Conservation (phyloP, 164 flowering plant species). For the Warburgia ugandensis region DNA sequence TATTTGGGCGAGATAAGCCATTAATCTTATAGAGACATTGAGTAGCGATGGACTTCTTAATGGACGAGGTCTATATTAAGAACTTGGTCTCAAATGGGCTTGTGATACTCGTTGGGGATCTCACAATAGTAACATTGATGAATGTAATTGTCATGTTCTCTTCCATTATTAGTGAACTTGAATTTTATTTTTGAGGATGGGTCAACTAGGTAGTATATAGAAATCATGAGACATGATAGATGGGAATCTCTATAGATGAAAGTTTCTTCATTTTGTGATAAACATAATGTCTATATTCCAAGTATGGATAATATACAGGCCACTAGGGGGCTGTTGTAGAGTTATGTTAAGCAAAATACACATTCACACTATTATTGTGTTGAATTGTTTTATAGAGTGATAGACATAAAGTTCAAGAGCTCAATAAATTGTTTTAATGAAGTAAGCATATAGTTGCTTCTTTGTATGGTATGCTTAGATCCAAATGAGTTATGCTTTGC, state of each 20-base stretch:
- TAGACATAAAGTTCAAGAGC: no score
- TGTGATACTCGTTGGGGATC: background rate
- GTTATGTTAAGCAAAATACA: background rate
- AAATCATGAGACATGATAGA: background rate
- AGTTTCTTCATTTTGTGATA: background rate
- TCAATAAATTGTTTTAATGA: background rate
- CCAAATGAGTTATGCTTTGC: background rate
- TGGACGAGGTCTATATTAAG: background rate
- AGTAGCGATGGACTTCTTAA: no score
- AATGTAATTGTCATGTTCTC: background rate
- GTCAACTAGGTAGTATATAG: background rate
- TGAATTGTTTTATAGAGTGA: background rate
- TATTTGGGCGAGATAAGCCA: background rate
- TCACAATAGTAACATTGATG: background rate
- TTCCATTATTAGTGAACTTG: background rate
- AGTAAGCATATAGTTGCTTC: background rate
- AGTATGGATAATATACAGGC: background rate
- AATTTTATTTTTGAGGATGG: background rate
- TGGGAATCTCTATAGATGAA: background rate
- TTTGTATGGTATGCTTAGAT: background rate
- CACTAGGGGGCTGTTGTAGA: background rate
- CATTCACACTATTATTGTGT: background rate
- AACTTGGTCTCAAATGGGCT: background rate
- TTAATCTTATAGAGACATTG: no score
- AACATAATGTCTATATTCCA: background rate